Evolutionary conservation across 106 monocot genomes (phyloP), one percentile per base, ranked within the genome.

Genomic region (Acorus calamus): DNA sequence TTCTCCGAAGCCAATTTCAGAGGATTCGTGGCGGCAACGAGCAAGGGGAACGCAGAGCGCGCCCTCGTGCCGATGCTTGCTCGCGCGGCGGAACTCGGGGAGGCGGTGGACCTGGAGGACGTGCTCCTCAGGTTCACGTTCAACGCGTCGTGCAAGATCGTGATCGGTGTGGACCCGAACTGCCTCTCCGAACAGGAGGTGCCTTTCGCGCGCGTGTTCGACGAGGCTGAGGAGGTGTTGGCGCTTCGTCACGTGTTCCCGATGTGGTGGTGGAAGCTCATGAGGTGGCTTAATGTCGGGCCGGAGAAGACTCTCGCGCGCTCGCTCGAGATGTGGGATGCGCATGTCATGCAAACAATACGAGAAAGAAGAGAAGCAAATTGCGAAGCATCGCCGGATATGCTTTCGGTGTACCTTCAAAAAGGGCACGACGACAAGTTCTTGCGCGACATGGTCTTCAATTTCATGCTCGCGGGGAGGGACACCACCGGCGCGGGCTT

Each of bases 71-170:
- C 85, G 0, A 41, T 81, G 4, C 62, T 86, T 9, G 53, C 44
- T 9, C 14, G 52, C 8, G 7, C 66, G 0, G 63, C 55, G 9
- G 61, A 60, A 11, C 2, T 60, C 8, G 65, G 42, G 4, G 11
- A 42, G 8, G 49, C 41, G 13, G 12, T 81, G 1, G 72, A 86
- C 53, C 45, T 86, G 56, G 69, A 78, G 14, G 74, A 86, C 28
- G 56, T 86, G 47, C 76, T 81, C 49, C 44, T 78, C 57, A 70
- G 85, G 56, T 47, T 86, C 8, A 71, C 78, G 1, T 78, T 76
- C 14, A 81, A 86, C 55, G 61, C 50, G 10, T 66, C 75, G 0
- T 69, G 63, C 59, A 52, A 12, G 13, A 49, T 81, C 44, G 72
- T 78, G 2, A 59, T 78, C 11, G 81, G 85, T 47, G 57, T 66